Conservation (phyloP, 768 basidiomycete genomes). For the Xerocomus spinulosus region DNA sequence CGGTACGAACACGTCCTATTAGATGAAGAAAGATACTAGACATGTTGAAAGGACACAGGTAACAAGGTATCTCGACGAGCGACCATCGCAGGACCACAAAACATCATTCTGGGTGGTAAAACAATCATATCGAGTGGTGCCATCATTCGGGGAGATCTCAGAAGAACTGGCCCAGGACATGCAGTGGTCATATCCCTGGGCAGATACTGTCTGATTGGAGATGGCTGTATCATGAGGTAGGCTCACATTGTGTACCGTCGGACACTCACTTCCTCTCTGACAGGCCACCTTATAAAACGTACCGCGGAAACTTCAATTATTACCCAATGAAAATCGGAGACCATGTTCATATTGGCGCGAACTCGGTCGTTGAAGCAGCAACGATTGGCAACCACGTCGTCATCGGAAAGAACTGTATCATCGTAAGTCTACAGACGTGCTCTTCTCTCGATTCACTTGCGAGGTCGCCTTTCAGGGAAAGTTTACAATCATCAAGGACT, state of each 20-base stretch:
- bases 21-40: neutral
- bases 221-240: slow-evolving; percentile 84
- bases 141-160: slow-evolving; percentile 90
- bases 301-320: slow-evolving; percentile 90
- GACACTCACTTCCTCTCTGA: neutral
- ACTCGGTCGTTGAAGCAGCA: slow-evolving; percentile 87
- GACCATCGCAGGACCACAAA: slow-evolving; percentile 88
- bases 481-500: slow-evolving; percentile 95
- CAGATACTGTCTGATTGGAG: slow-evolving; percentile 87
- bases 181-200: slow-evolving; percentile 93
- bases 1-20: slow-evolving; percentile 42
- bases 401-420: slow-evolving; percentile 93
- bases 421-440: slow-evolving; percentile 49
- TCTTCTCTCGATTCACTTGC: slow-evolving; percentile 1
- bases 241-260: slow-evolving; percentile 12
- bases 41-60: slow-evolving; percentile 69
- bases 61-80: slow-evolving; percentile 94
- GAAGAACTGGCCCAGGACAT: slow-evolving; percentile 85
- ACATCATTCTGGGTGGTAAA: slow-evolving; percentile 96
- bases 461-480: slow-evolving; percentile 60
- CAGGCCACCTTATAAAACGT: slow-evolving; percentile 86
- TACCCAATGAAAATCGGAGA: slow-evolving; percentile 98
- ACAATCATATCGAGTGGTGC: slow-evolving; percentile 89
- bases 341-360: slow-evolving; percentile 90
- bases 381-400: slow-evolving; percentile 91